These are phyloP conservation scores for Hericium coralloides DNA, from an alignment of 768 basidiomycete species.

Conservation along the genomic window DNA sequence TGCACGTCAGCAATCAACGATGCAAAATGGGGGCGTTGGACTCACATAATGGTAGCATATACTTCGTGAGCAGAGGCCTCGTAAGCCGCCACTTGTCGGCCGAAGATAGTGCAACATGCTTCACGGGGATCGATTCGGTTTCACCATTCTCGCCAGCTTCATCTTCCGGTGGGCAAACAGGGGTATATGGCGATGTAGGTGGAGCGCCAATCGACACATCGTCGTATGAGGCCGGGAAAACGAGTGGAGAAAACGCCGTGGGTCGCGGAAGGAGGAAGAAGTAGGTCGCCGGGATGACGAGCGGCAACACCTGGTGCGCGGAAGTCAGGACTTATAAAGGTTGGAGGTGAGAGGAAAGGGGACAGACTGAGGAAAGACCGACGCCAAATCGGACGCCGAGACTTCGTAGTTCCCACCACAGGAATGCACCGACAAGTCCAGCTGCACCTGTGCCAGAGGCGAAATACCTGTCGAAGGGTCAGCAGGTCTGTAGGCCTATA, in stretches of 20 bases:
- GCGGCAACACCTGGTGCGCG: constrained; percentile 59
- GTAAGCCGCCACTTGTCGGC: constrained; percentile 77
- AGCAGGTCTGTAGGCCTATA: neutral
- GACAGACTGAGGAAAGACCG: constrained; percentile 68
- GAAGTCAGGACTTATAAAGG: neutral
- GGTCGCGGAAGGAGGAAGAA: constrained; percentile 67
- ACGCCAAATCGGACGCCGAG: constrained; percentile 81
- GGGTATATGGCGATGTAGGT: constrained; percentile 31
- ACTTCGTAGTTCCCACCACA: constrained; percentile 91
- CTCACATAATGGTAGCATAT: constrained; percentile 92
- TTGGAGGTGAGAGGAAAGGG: neutral
- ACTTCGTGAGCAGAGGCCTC: constrained; percentile 67
- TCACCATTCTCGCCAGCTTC: constrained; percentile 13
- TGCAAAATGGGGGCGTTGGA: constrained; percentile 7
- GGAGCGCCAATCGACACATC: constrained; percentile 1
- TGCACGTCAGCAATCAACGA: neutral
- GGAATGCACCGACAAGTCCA: constrained; percentile 81
- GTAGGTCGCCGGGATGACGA: constrained; percentile 70
- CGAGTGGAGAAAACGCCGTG: constrained; percentile 35
- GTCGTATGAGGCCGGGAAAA: constrained; percentile 18
- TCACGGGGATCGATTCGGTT: constrained; percentile 16
- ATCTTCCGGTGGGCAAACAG: constrained; percentile 25
- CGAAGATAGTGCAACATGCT: constrained; percentile 44
- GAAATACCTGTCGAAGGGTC: constrained; percentile 54
- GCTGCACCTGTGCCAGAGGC: constrained; percentile 92